Base-by-base conservation (phyloP, 2,329 filamentous ascomycete genomes). In the Kalmusia sp. region DNA sequence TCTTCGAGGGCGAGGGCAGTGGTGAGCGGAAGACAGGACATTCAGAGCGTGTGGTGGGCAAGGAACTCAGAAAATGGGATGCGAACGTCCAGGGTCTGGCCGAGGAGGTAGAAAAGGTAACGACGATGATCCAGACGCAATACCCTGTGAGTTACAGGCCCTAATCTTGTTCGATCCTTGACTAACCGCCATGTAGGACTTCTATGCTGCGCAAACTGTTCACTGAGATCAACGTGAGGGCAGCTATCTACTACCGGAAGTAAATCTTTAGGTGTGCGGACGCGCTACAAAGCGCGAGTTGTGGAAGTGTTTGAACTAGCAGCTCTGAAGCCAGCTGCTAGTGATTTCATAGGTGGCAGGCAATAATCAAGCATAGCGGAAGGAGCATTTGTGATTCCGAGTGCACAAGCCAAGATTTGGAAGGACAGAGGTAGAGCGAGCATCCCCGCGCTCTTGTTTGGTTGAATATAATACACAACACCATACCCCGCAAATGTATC, bases 61-160 rank as follows among this genome's bases (percentile, higher is more conserved):
- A 84, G 71, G 88, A 92, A 76, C 83, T 96, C 73, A 85, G 91
- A 39, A 85, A 88, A 64, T 98, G 93, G 93, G 93, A 98, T 74
- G 82, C 85, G 27, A 96, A 96, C 64, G 91, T 98, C 17, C 88
- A 93, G 71, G 87, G 87, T 24, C 73, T 98, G 51, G 88, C 93
- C 2, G 92, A 98, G 74, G 91, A 96, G 70, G 90, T 96, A 5
- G 93, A 97, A 76, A 89, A 87, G 62, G 87, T 96, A 56, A 91
- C 91, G 14, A 92, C 91, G 37, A 84, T 88, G 62, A 82, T 98
- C 61, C 89, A 95, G 72, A 86, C 86, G 59, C 86, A 91, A 69
- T 92, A 93, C 73, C 92, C 95, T 19, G 89, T 86, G 70, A 73
- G 82, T 76, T 12, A 27, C 11, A 12, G 2, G 6, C 31, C 9